Conservation (phyloP, 805 yeast species). For the Barnettozyma siamensis region DNA sequence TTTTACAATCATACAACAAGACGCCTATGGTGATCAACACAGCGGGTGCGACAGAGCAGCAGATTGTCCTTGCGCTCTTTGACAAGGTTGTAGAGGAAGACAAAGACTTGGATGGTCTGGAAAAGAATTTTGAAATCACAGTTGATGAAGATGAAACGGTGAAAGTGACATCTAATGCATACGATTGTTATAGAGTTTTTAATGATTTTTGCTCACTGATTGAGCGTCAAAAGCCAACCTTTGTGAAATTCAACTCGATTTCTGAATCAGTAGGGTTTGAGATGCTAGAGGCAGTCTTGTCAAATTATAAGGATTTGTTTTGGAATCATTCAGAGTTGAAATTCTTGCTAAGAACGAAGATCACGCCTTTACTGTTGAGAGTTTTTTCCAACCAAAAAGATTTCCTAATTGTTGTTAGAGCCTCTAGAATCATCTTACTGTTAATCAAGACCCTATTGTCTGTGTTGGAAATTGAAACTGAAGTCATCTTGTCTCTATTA, state of each 20-base stretch:
- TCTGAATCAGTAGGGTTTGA: conserved; percentile 73
- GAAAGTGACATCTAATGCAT: conserved; percentile 46
- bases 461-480: conserved; percentile 68
- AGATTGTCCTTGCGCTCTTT: conserved; percentile 69
- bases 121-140: conserved; percentile 11
- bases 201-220: conserved; percentile 66
- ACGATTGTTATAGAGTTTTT: conserved; percentile 67
- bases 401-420: conserved; percentile 69
- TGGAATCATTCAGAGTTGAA: conserved; percentile 57
- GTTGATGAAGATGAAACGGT: conserved; percentile 40
- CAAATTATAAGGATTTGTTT: conserved; percentile 56
- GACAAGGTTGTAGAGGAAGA: conserved; percentile 53
- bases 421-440: conserved; percentile 62
- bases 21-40: conserved; percentile 78
- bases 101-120: conserved; percentile 8
- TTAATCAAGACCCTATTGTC: conserved; percentile 51
- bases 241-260: conserved; percentile 45
- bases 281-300: conserved; percentile 70
- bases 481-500: conserved; percentile 68
- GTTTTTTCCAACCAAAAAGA: conserved; percentile 52
- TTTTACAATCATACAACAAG: conserved; percentile 62
- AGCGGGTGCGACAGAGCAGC: conserved; percentile 90
- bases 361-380: conserved; percentile 72
- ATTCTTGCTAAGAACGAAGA: conserved; percentile 55
- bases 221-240: conserved; percentile 50